These are phyloP conservation scores for Juncus effusus DNA, from an alignment of 176 grass and related monocot genomes.

Conservation along the genomic window DNA sequence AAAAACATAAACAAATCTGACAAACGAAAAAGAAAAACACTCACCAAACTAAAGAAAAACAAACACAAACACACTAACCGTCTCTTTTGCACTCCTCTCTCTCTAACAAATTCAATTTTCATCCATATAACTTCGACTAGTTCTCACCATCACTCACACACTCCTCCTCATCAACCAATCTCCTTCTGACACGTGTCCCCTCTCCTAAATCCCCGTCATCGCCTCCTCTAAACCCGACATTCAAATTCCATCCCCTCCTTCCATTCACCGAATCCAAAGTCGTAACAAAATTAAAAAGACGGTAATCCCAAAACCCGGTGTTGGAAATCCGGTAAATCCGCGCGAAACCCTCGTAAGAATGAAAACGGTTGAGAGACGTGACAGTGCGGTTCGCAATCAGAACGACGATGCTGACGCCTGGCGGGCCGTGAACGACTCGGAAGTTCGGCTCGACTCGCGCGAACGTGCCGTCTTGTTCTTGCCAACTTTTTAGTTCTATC, in stretches of 20 bases:
- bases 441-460: neutral
- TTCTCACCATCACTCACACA: too few species aligned
- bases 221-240: neutral
- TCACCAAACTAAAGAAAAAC: too few species aligned
- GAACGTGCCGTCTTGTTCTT: neutral
- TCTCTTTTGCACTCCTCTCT: too few species aligned
- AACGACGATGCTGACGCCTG: constrained; percentile 11
- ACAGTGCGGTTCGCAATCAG: neutral
- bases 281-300: neutral
- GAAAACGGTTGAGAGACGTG: neutral
- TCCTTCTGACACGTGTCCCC: too few species aligned
- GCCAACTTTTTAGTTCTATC: constrained; percentile 10
- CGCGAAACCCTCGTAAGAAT: neutral
- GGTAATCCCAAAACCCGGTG: neutral
- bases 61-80: too few species aligned
- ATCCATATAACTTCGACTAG: too few species aligned
- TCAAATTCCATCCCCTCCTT: neutral
- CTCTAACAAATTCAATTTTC: too few species aligned
- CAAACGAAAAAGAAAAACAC: too few species aligned
- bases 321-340: constrained; percentile 4
- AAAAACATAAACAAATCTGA: too few species aligned
- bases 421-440: neutral
- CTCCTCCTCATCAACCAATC: too few species aligned
- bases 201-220: neutral
- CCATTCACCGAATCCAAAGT: neutral